phyloP scores from a whole-genome alignment of 768 basidiomycete species.

The Amanita inopinata region DNA sequence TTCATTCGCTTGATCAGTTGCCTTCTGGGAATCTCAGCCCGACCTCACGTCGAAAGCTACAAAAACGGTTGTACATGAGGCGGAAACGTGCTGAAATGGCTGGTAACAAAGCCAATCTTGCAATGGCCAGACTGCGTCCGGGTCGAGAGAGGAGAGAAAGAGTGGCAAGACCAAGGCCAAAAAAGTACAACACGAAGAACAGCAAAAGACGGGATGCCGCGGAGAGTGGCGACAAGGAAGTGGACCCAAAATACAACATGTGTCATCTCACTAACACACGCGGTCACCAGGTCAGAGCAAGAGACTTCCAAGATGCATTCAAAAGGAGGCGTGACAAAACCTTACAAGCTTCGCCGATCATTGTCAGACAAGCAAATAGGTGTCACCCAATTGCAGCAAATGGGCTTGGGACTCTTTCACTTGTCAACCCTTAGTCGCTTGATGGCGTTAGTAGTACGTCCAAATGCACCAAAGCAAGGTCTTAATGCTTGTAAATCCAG shows the following conservation, averaged over 20 bases:
- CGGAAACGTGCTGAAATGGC: conserved; percentile 46
- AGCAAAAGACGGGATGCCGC: neutral
- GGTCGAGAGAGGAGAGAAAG: conserved; percentile 22
- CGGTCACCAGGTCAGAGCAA: neutral
- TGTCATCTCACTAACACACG: neutral
- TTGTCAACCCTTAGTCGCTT: conserved; percentile 27
- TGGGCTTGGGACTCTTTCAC: conserved; percentile 42
- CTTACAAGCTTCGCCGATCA: conserved; percentile 31
- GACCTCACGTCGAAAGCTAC: conserved; percentile 39
- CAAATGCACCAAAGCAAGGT: neutral
- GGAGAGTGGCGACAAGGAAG: neutral
- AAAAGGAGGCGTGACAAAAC: conserved; percentile 31
- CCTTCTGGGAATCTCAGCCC: conserved; percentile 23
- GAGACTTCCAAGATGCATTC: neutral
- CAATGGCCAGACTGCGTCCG: conserved; percentile 23
- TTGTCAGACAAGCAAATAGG: conserved; percentile 38
- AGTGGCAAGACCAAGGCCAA: conserved; percentile 13
- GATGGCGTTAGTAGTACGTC: conserved; percentile 24
- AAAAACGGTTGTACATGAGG: conserved; percentile 66
- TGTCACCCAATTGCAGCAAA: conserved; percentile 27
- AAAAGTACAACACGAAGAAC: conserved; percentile 11
- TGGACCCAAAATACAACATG: neutral
- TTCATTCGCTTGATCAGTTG: neutral
- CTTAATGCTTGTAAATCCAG: conserved; percentile 11
- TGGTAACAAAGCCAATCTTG: conserved; percentile 25